Conservation (phyloP, 2,329 filamentous ascomycete genomes). For the Chaetomium olivaceum region DNA sequence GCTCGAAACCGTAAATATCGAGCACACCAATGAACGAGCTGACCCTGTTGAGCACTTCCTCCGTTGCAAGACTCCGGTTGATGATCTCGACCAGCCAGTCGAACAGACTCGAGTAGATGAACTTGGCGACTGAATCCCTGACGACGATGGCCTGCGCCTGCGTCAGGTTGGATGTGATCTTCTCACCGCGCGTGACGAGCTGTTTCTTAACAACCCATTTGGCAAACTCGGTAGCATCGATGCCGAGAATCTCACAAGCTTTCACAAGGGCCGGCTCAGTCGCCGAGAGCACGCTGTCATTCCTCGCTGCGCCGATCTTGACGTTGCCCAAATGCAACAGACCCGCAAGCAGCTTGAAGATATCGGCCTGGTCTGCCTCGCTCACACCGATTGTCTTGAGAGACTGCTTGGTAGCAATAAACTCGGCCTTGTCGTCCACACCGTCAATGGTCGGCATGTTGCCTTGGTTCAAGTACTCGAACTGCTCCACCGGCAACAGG, state of each 20-base stretch:
- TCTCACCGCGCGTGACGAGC: slow-evolving; percentile 91
- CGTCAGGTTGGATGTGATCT: slow-evolving; percentile 93
- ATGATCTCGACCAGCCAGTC: slow-evolving; percentile 99
- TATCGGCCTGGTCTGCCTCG: slow-evolving; percentile 71
- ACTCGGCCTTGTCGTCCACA: slow-evolving; percentile 93
- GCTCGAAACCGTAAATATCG: slow-evolving; percentile 99
- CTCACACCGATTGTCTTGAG: slow-evolving; percentile 84
- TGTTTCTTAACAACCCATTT: slow-evolving; percentile 99
- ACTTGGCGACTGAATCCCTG: slow-evolving; percentile 96
- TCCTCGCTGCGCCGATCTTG: slow-evolving; percentile 88
- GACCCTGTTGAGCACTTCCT: slow-evolving; percentile 80
- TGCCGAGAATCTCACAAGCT: slow-evolving; percentile 83
- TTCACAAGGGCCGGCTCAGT: slow-evolving; percentile 79
- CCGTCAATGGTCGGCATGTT: slow-evolving; percentile 88
- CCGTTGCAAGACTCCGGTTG: slow-evolving; percentile 85
- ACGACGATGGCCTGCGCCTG: slow-evolving; percentile 93
- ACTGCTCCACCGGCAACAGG: slow-evolving; percentile 81
- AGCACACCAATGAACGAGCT: slow-evolving; percentile 94
- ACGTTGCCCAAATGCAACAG: slow-evolving; percentile 94
- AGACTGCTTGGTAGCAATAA: slow-evolving; percentile 82
- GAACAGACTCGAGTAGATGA: slow-evolving; percentile 96
- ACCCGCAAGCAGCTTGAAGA: slow-evolving; percentile 88
- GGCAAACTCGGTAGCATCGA: slow-evolving; percentile 81
- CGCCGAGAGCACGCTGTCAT: slow-evolving; percentile 78
- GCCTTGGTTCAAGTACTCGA: slow-evolving; percentile 95